Base-by-base conservation (phyloP, 2,329 filamentous ascomycete species). In the Endoconidiophora laricicola region DNA sequence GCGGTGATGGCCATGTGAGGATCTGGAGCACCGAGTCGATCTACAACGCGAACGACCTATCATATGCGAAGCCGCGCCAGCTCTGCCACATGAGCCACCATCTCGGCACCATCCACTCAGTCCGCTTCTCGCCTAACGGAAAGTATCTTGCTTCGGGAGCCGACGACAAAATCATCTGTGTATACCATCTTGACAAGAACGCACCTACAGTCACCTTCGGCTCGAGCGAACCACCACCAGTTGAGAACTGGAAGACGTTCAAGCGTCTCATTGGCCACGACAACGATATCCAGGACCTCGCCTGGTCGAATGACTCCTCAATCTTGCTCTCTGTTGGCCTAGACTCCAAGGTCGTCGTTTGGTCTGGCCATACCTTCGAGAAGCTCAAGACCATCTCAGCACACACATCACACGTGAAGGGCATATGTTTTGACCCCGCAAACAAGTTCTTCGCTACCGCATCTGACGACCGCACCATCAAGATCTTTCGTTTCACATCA, bases 361-460 rank as follows among this genome's bases (percentile, higher is more conserved):
- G 91, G 91, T 96, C 90, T 1, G 93, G 91, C 1, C 83, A 93
- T 65, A 96, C 88, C 0, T 98, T 98, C 58, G 91, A 98, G 68
- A 96, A 94, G 68, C 74, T 98, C 57, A 96, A 96, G 73, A 90
- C 86, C 2, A 69, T 98, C 4, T 80, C 87, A 2, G 82, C 88
- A 52, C 91, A 98, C 65, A 86, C 94, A 63, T 95, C 87, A 63
- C 93, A 96, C 62, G 91, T 98, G 68, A 98, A 98, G 64, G 91
- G 93, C 55, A 93, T 98, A 59, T 94, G 90, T 0, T 98, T 98
- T 61, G 91, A 98, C 61, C 91, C 91, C 0, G 91, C 91, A 40
- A 96, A 96, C 69, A 98, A 96, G 63, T 98, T 94, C 70, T 98
- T 98, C 65, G 91, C 93, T 14, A 98, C 93, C 0, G 88, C 93